Conservation (phyloP, 225 moss, liverwort and hornwort species). For the Straminergon stramineum region DNA sequence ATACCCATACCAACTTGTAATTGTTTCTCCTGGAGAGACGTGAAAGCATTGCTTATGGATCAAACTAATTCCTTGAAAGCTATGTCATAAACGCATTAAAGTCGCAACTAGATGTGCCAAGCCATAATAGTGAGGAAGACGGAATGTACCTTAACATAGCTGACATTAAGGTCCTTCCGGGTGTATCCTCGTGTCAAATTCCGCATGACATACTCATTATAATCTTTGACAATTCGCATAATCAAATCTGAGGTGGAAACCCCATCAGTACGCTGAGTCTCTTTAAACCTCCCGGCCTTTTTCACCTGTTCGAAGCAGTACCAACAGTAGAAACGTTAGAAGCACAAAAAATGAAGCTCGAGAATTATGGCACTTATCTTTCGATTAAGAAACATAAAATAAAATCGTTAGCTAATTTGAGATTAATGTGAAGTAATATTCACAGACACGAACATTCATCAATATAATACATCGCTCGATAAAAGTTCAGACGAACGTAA, state of each 20-base stretch:
- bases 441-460: not conserved
- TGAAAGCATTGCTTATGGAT: not conserved
- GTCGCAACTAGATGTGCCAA: not conserved
- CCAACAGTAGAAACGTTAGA: not conserved
- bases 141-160: constrained; percentile 84
- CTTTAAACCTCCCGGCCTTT: constrained; percentile 83
- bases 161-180: constrained; percentile 92
- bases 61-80: not conserved
- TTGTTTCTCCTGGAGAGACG: constrained; percentile 72
- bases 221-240: constrained; percentile 98
- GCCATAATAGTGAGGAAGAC: not conserved
- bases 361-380: not conserved
- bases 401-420: not conserved
- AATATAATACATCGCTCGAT: not conserved
- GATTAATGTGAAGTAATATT: not conserved
- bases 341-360: not conserved
- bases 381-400: not conserved
- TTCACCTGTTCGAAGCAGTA: constrained; percentile 55
- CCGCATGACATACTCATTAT: constrained; percentile 96
- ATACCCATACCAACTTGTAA: constrained; percentile 95
- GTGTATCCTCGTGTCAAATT: constrained; percentile 95
- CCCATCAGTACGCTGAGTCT: constrained; percentile 92
- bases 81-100: not conserved
- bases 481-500: not conserved
- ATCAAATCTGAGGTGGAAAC: constrained; percentile 97